These are phyloP conservation scores for Liriodendron chinense DNA, from an alignment of 164 flowering plant genomes.

Conservation along the genomic window DNA sequence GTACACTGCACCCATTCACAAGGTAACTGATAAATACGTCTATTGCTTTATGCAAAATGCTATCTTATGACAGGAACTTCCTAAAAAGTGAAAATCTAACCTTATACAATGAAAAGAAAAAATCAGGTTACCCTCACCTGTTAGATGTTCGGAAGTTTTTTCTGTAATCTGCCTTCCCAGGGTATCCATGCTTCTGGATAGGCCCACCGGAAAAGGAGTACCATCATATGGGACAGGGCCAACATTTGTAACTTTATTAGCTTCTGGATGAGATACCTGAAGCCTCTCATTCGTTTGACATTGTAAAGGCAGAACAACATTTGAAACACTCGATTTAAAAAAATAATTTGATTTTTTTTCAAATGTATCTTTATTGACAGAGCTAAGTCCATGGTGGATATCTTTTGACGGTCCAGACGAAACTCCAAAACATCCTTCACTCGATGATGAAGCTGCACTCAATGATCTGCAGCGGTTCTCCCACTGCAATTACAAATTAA, in stretches of 20 bases:
- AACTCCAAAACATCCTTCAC: slow-evolving; percentile 27
- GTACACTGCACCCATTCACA: slow-evolving; percentile 25
- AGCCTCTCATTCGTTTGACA: slow-evolving; percentile 65
- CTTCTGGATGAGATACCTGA: slow-evolving; percentile 56
- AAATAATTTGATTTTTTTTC: slow-evolving; percentile 29
- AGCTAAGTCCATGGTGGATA: slow-evolving; percentile 68
- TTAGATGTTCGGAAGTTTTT: slow-evolving; percentile 17
- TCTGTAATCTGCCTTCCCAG: slow-evolving; percentile 14
- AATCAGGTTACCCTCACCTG: slow-evolving; percentile 29
- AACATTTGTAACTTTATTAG: slow-evolving; percentile 24
- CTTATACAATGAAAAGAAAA: not conserved
- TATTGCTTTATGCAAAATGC: not conserved
- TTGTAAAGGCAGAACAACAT: slow-evolving; percentile 91
- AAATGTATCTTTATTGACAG: slow-evolving; percentile 42
- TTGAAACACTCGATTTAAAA: slow-evolving; percentile 41
- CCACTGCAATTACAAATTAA: slow-evolving; percentile 57
- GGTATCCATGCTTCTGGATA: slow-evolving; percentile 11
- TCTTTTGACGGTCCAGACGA: slow-evolving; percentile 41
- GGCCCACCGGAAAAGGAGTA: slow-evolving; percentile 18
- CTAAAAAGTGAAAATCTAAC: not conserved
- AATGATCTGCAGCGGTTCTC: slow-evolving; percentile 50
- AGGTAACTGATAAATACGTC: not conserved
- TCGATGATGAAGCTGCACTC: slow-evolving; percentile 29
- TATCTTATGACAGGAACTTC: not conserved
- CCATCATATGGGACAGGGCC: slow-evolving; percentile 19